Base-by-base conservation (phyloP, 805 yeast species). In the Spathaspora gorwiae region DNA sequence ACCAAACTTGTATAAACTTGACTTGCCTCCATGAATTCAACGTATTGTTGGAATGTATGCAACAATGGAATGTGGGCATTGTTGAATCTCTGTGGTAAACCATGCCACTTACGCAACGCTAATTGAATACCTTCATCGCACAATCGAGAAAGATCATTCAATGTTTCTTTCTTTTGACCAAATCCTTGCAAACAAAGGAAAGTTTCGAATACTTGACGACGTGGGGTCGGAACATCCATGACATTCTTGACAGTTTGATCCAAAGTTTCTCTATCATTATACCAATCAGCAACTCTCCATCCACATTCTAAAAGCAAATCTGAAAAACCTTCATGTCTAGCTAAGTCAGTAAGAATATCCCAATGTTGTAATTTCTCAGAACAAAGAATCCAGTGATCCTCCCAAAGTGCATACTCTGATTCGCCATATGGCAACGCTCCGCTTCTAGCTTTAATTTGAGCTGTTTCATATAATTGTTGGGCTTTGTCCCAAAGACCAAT, bases 261-360 rank as follows among this genome's bases (percentile, higher is more conserved):
- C 34, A 94, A 70, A 0, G 98, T 94, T 52, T 92, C 98, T 51
- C 90, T 78, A 57, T 95, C 99, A 7, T 95, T 83, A 48, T 84
- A 84, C 99, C 99, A 94, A 59, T 94, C 98, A 7, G 99, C 97
- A 35, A 94, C 95, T 58, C 99, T 77, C 99, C 99, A 94, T 34
- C 98, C 99, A 75, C 99, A 95, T 63, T 94, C 99, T n/a, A 94
- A 72, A 26, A 95, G 68, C 52, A 94, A 72, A 58, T 94, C 99
- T 0, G 97, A 90, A 61, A 92, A 95, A 0, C 97, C 97, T 71
- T 95, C 99, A 59, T 95, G 98, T 55, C 92, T 90, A 2, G 99
- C 97, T 29, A 95, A 73, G 57, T 94, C 99, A 0, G 99, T 92
- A 47, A 94, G 72, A 40, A 94, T 84, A 59, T 94, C 99, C 99